A percentile compares a stretch with the other conserved stretches of the same genome.
Evolutionary conservation across 73 alveolate species (phyloP).

Genomic region (Blepharisma japonicum): DNA sequence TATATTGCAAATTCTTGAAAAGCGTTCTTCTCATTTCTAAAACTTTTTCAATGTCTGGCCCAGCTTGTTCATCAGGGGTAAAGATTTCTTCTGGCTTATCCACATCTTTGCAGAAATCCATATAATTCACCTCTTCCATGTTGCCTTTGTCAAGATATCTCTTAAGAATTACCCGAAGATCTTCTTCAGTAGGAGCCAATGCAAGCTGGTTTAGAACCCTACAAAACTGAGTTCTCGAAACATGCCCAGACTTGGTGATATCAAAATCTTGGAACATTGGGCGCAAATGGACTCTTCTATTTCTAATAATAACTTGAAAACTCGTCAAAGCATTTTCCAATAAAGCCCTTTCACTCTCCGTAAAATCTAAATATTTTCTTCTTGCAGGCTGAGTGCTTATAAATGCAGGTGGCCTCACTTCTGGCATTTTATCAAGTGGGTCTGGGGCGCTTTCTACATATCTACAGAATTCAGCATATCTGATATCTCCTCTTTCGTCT

Average conservation of each 20-base stretch:
- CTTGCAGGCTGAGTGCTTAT: constrained; percentile 65
- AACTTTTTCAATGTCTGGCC: constrained; percentile 48
- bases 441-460: constrained; percentile 74
- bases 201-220: constrained; percentile 76
- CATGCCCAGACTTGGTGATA: constrained; percentile 74
- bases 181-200: constrained; percentile 63
- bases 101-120: constrained; percentile 82
- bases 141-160: constrained; percentile 87
- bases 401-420: constrained; percentile 53
- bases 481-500: constrained; percentile 60
- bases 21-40: constrained; percentile 32
- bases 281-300: constrained; percentile 67
- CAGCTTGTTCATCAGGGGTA: constrained; percentile 46
- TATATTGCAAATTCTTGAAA: constrained; percentile 27
- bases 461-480: constrained; percentile 71
- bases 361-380: constrained; percentile 60
- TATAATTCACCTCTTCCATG: constrained; percentile 84
- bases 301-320: constrained; percentile 60
- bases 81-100: constrained; percentile 83
- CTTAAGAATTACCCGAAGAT: constrained; percentile 64
- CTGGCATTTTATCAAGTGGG: constrained; percentile 71
- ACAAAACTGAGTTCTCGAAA: constrained; percentile 75
- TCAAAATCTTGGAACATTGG: constrained; percentile 87
- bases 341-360: constrained; percentile 56
- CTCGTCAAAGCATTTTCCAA: constrained; percentile 52